Conservation (phyloP, 352 stramenopile species). For the Globisporangium barbulae region DNA sequence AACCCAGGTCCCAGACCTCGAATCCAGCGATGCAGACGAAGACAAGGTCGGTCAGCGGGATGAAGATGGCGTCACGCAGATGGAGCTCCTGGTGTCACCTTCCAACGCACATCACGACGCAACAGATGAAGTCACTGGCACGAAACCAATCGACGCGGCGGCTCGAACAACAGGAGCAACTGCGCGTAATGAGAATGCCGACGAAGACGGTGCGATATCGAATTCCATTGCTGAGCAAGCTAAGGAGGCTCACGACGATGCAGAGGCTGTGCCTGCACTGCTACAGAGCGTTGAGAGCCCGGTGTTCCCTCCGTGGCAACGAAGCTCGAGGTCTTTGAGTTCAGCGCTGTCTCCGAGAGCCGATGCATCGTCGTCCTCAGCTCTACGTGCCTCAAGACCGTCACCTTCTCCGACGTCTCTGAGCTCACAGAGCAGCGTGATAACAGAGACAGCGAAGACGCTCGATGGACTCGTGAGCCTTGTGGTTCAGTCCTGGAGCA, state of each 20-base stretch:
- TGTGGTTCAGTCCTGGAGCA: slow-evolving; percentile 19
- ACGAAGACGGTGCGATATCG: background rate
- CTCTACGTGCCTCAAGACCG: background rate
- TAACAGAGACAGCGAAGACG: slow-evolving; percentile 14
- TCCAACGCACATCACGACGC: background rate
- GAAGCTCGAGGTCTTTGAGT: background rate
- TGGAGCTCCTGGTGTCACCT: no score
- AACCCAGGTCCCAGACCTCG: background rate
- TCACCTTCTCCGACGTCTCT: background rate
- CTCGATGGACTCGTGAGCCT: slow-evolving; percentile 21
- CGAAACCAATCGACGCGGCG: background rate
- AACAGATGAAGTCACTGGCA: background rate
- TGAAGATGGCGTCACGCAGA: background rate
- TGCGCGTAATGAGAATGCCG: background rate
- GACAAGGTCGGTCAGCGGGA: background rate
- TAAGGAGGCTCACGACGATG: background rate
- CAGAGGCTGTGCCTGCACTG: background rate
- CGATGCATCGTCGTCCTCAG: background rate
- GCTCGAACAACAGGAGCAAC: background rate
- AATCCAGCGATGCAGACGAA: background rate
- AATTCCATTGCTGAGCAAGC: background rate
- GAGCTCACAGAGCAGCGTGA: slow-evolving; percentile 10
- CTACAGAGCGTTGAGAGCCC: slow-evolving; percentile 3
- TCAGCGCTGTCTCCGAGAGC: background rate
- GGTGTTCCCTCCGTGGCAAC: slow-evolving; percentile 1